phyloP scores from a whole-genome alignment of 1,284 basidiomycete species.

The Tilletia indica region DNA sequence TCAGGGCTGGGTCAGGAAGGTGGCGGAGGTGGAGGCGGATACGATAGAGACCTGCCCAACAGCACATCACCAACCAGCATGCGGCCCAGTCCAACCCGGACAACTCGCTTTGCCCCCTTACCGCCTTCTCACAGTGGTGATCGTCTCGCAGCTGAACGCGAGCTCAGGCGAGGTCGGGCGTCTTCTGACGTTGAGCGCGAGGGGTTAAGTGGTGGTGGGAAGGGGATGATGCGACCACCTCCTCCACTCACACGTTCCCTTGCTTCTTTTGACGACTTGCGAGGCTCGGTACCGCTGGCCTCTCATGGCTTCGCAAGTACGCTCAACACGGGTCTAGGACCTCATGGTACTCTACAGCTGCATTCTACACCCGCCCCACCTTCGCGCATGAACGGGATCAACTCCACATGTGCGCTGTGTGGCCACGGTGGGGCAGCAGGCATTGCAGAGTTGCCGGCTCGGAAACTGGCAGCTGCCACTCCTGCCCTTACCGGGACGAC shows the following conservation, averaged over 20 bases:
- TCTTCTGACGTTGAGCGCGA: neutral
- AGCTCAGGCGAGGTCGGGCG: neutral
- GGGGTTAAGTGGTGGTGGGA: neutral
- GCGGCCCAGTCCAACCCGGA: neutral
- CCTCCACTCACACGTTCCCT: neutral
- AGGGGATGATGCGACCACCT: neutral
- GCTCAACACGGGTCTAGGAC: neutral
- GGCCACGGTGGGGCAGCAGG: neutral
- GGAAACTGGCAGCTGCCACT: neutral
- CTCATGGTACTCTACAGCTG: neutral
- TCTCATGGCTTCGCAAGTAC: neutral
- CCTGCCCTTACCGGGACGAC: too few species aligned
- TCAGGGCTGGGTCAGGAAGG: too few species aligned
- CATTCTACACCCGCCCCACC: constrained; percentile 12
- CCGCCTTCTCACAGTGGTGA: constrained; percentile 1
- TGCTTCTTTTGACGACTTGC: constrained; percentile 17
- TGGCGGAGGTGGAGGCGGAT: too few species aligned
- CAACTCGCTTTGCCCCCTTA: constrained; percentile 8
- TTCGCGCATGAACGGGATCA: neutral
- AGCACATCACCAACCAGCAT: too few species aligned
- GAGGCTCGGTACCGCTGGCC: neutral
- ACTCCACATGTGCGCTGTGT: neutral
- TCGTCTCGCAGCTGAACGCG: neutral
- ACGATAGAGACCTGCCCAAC: too few species aligned
- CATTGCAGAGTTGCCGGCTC: neutral